Conservation (phyloP, 225 moss, liverwort and hornwort species). For the Rhytidiadelphus loreus region DNA sequence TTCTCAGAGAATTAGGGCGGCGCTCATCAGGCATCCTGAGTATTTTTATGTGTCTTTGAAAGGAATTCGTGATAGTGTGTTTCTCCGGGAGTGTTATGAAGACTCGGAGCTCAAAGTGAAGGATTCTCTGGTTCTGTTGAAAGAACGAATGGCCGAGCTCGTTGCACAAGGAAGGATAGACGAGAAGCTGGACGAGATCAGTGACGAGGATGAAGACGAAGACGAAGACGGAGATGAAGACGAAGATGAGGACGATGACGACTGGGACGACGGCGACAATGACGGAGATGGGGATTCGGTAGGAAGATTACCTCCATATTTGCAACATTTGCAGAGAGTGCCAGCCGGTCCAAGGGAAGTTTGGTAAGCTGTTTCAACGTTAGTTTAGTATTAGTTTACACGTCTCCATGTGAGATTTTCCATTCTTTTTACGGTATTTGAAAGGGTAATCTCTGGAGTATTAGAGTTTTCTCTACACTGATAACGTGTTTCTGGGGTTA, state of each 20-base stretch:
- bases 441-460: background rate
- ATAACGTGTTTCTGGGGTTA: background rate
- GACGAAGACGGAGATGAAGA: constrained; percentile 10
- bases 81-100: constrained; percentile 69
- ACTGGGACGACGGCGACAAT: background rate
- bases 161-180: constrained; percentile 20
- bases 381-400: background rate
- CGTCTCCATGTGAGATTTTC: background rate
- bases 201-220: constrained; percentile 21
- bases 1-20: constrained; percentile 59
- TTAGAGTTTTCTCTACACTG: background rate
- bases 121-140: constrained; percentile 60
- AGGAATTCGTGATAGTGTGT: constrained; percentile 79
- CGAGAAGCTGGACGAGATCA: constrained; percentile 35
- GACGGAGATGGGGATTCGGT: background rate
- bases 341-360: constrained; percentile 22
- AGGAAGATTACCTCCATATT: constrained; percentile 15
- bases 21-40: constrained; percentile 86
- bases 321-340: constrained; percentile 16
- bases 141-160: constrained; percentile 49
- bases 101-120: constrained; percentile 63
- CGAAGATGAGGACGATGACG: constrained; percentile 20
- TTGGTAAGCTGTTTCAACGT: constrained; percentile 30
- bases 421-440: background rate
- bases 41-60: constrained; percentile 83